These are phyloP conservation scores for Amylocarpus encephaloides DNA, from an alignment of 2,329 filamentous ascomycete genomes.

Conservation along the genomic window DNA sequence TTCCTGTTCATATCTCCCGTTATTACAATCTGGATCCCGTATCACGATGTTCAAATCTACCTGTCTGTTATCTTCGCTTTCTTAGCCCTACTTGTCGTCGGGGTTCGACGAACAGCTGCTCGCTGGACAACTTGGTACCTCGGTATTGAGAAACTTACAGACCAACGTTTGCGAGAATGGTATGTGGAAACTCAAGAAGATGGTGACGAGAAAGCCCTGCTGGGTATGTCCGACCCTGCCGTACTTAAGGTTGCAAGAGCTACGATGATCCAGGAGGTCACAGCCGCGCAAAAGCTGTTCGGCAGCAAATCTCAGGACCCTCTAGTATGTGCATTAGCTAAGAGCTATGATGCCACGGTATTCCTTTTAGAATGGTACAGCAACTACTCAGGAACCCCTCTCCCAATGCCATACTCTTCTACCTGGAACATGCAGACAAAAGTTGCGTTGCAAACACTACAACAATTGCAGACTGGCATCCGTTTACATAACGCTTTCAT, in stretches of 20 bases:
- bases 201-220: constrained; percentile 10
- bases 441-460: constrained; percentile 46
- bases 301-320: constrained; percentile 4
- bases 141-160: constrained; percentile 39
- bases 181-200: constrained; percentile 33
- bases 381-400: constrained; percentile 41
- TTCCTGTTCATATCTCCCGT: constrained; percentile 51
- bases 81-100: constrained; percentile 43
- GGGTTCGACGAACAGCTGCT: constrained; percentile 46
- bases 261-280: constrained; percentile 13
- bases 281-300: background rate
- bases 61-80: constrained; percentile 48
- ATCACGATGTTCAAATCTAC: constrained; percentile 50
- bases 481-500: constrained; percentile 50
- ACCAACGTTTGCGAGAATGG: constrained; percentile 44
- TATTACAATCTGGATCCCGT: constrained; percentile 45
- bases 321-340: constrained; percentile 4
- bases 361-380: constrained; percentile 40
- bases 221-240: constrained; percentile 15
- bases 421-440: constrained; percentile 53
- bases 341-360: constrained; percentile 7
- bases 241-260: constrained; percentile 18
- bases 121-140: constrained; percentile 55
- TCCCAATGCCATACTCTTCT: constrained; percentile 48
- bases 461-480: constrained; percentile 47